These are phyloP conservation scores for Chaetomium olivaceum DNA, from an alignment of 2,329 filamentous ascomycete species.

Conservation along the genomic window DNA sequence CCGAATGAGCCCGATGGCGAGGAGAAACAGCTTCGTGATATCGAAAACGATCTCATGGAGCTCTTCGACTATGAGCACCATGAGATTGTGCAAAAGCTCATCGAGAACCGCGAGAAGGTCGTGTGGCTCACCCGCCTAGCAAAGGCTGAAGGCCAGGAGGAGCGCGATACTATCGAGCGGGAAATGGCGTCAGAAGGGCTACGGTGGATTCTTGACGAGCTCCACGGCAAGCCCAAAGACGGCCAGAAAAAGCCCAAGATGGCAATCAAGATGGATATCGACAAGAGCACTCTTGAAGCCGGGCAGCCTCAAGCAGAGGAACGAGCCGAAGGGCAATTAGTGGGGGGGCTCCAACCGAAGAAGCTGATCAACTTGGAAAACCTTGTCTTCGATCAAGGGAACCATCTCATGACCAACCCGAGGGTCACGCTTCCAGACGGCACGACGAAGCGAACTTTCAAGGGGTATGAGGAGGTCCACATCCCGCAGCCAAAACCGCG, in stretches of 20 bases:
- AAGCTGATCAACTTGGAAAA: conserved; percentile 93
- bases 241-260: conserved; percentile 65
- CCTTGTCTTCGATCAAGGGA: conserved; percentile 94
- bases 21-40: conserved; percentile 83
- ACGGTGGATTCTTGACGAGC: conserved; percentile 82
- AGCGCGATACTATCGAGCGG: conserved; percentile 75
- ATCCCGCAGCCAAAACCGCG: conserved; percentile 90
- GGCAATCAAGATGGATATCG: conserved; percentile 95
- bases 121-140: conserved; percentile 93
- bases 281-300: conserved; percentile 64
- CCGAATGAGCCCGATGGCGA: conserved; percentile 70
- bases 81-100: conserved; percentile 85
- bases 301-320: conserved; percentile 53
- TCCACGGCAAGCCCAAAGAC: conserved; percentile 69
- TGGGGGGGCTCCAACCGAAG: conserved; percentile 82
- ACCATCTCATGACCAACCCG: conserved; percentile 99
- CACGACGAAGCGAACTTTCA: conserved; percentile 92
- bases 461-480: conserved; percentile 98
- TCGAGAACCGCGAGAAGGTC: conserved; percentile 89
- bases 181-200: conserved; percentile 91
- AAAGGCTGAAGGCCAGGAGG: conserved; percentile 75
- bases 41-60: conserved; percentile 98
- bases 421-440: conserved; percentile 92
- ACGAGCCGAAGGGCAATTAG: conserved; percentile 65
- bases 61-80: conserved; percentile 97